phyloP scores from a whole-genome alignment of 331 rosid species.

The Malus hybrid region DNA sequence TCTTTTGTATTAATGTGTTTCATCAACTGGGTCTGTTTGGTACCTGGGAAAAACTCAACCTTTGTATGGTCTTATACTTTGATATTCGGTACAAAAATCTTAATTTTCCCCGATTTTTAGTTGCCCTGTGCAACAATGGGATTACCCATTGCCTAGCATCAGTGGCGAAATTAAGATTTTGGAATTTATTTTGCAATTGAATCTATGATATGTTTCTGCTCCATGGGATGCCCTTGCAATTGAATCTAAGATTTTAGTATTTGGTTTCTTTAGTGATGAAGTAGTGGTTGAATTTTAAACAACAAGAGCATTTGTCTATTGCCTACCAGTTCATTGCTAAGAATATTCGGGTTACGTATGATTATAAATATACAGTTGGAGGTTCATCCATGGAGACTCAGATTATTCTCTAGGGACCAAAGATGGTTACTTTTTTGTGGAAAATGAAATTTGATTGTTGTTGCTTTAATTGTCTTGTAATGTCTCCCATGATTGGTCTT shows the following conservation, averaged over 20 bases:
- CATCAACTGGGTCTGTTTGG: not conserved
- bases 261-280: not conserved
- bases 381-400: not conserved
- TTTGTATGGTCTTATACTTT: not conserved
- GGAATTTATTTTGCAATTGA: constrained; percentile 10
- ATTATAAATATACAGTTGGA: not conserved
- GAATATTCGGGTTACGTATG: not conserved
- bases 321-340: not conserved
- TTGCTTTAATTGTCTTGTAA: not conserved
- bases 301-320: not conserved
- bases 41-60: too few species aligned
- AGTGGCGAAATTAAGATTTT: constrained; percentile 1
- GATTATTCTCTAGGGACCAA: not conserved
- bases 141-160: constrained; percentile 3
- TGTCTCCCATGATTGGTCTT: not conserved
- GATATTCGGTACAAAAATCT: not conserved
- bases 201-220: constrained; percentile 1
- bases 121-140: not conserved
- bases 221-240: constrained; percentile 17
- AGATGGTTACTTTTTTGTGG: not conserved
- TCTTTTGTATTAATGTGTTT: not conserved
- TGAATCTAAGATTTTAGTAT: not conserved
- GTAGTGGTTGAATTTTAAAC: not conserved
- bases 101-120: not conserved
- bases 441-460: not conserved